Conservation (phyloP, 2,329 filamentous ascomycete genomes). For the Aspergillus pseudoglaucus region DNA sequence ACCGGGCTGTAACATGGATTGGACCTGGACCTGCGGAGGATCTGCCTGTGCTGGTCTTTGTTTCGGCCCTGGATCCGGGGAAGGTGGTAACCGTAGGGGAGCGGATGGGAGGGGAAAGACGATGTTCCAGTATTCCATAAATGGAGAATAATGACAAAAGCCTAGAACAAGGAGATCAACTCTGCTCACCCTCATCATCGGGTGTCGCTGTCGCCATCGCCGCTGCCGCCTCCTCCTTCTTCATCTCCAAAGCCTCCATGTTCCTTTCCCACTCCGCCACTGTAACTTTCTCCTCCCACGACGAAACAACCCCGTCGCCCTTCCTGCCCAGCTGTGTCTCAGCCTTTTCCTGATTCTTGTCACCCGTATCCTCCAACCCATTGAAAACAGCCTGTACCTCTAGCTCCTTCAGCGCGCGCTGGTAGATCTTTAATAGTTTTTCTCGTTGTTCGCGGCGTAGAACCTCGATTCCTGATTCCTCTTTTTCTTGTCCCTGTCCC, state of each 20-base stretch:
- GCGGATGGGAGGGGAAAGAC: too few relatives aligned
- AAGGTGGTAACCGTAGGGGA: too few relatives aligned
- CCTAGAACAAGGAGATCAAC: slow-evolving; percentile 9
- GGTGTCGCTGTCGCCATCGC: slow-evolving; percentile 4
- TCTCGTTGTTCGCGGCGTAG: slow-evolving; percentile 34
- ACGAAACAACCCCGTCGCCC: slow-evolving; percentile 23
- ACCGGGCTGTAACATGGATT: too few relatives aligned
- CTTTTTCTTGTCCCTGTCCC: too few relatives aligned
- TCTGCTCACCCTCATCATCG: slow-evolving; percentile 10
- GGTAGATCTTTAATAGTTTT: slow-evolving; percentile 26
- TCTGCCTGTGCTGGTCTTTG: too few relatives aligned
- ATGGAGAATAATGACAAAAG: too few relatives aligned
- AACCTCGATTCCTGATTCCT: slow-evolving; percentile 1
- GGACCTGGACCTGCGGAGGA: too few relatives aligned
- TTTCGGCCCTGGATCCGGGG: too few relatives aligned
- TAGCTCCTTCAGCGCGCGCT: slow-evolving; percentile 53
- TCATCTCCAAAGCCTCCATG: slow-evolving; percentile 32
- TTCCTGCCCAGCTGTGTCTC: slow-evolving; percentile 22
- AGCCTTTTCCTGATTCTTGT: slow-evolving; percentile 11
- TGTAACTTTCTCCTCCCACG: slow-evolving; percentile 25
- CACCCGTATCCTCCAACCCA: slow-evolving; percentile 2
- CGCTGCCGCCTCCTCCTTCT: slow-evolving; percentile 12
- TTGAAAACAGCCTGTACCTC: slow-evolving; percentile 58
- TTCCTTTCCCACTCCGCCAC: slow-evolving; percentile 35
- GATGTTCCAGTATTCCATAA: too few relatives aligned